phyloP scores from a whole-genome alignment of 2,329 filamentous ascomycete genomes.

The Nothophoma quercina region DNA sequence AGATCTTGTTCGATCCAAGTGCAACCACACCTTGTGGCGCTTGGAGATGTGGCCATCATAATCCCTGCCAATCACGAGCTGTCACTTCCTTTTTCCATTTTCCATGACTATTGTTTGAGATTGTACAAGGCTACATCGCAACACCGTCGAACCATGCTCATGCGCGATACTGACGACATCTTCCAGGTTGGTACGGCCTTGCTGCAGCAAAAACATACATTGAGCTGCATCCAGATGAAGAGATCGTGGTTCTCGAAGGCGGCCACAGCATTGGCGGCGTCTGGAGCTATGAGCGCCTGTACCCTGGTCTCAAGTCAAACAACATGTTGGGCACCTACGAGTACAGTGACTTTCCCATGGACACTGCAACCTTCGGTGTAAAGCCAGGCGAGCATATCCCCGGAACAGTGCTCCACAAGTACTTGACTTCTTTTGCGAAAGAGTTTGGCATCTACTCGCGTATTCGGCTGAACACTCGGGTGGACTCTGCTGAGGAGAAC shows the following conservation, averaged over 20 bases:
- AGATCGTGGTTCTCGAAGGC: slow-evolving; percentile 53
- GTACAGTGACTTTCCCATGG: slow-evolving; percentile 50
- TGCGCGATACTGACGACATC: not conserved
- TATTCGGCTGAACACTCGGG: slow-evolving; percentile 61
- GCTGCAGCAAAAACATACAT: slow-evolving; percentile 44
- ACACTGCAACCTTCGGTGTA: slow-evolving; percentile 44
- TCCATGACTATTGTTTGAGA: not conserved
- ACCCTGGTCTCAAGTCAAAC: slow-evolving; percentile 55
- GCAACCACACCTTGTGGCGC: not conserved
- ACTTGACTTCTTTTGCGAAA: slow-evolving; percentile 55
- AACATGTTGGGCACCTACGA: slow-evolving; percentile 53
- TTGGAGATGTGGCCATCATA: not conserved
- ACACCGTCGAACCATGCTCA: not conserved
- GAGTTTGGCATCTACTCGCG: slow-evolving; percentile 57
- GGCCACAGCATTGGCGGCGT: slow-evolving; percentile 50
- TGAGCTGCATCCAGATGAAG: slow-evolving; percentile 50
- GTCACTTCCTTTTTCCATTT: slow-evolving; percentile 1
- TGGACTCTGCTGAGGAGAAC: slow-evolving; percentile 57
- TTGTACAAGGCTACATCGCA: not conserved
- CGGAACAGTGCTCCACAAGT: slow-evolving; percentile 62
- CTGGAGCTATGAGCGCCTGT: slow-evolving; percentile 53
- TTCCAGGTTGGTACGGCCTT: slow-evolving; percentile 43
- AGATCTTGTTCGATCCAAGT: not conserved
- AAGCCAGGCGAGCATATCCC: slow-evolving; percentile 66
- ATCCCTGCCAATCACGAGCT: not conserved